Evolutionary conservation across 495 filamentous ascomycete species (phyloP).

Genomic region (Pseudomonodictys pantanalensis): DNA sequence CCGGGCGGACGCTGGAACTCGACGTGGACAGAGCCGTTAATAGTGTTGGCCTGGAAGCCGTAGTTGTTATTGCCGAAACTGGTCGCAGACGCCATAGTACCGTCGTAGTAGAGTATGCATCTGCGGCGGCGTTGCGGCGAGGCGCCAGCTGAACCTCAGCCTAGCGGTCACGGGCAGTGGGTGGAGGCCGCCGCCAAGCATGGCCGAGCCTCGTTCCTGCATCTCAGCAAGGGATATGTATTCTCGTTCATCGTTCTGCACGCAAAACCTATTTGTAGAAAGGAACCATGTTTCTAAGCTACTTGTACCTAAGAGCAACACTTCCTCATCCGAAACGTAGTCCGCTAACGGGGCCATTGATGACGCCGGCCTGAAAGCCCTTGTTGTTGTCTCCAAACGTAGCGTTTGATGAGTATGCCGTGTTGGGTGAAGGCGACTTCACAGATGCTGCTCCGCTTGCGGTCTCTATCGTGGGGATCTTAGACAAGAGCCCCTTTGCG

Average conservation of each 20-base stretch:
- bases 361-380: neutral
- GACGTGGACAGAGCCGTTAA: slow-evolving; percentile 2
- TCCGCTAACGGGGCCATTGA: neutral
- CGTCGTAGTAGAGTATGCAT: neutral
- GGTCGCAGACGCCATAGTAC: neutral
- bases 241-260: too few species aligned
- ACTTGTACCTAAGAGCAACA: neutral
- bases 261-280: too few species aligned
- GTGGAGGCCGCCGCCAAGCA: too few species aligned
- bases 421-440: neutral
- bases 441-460: neutral
- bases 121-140: neutral
- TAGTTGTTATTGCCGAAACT: neutral
- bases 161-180: neutral
- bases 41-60: neutral
- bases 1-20: neutral
- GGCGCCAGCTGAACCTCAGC: neutral
- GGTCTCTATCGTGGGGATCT: neutral
- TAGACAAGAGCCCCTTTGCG: slow-evolving; percentile 8
- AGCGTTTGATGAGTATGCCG: neutral
- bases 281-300: neutral
- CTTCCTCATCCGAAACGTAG: neutral
- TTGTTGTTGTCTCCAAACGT: slow-evolving; percentile 3
- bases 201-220: neutral
- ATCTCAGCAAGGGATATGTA: too few species aligned